Evolutionary conservation across 108 stramenopile species (phyloP).

Genomic region (Bacterosira constricta): DNA sequence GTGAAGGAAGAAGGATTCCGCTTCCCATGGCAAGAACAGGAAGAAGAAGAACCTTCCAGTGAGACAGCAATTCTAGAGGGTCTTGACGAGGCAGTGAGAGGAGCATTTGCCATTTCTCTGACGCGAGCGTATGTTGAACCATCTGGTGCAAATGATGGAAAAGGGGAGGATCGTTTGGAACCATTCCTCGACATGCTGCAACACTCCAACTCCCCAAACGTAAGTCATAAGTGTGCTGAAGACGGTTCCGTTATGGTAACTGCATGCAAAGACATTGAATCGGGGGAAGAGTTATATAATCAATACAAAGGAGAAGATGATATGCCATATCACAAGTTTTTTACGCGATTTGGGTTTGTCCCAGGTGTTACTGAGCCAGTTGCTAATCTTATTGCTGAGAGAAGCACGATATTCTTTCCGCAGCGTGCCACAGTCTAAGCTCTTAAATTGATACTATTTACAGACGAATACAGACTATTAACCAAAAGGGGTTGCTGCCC

Average conservation of each 20-base stretch:
- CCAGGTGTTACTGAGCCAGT: constrained; percentile 67
- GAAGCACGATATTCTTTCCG: constrained; percentile 72
- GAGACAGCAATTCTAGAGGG: constrained; percentile 30
- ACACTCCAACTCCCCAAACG: constrained; percentile 65
- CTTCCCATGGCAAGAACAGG: constrained; percentile 47
- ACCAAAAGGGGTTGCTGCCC: too few relatives aligned
- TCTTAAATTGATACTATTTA: neutral
- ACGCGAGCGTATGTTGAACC: constrained; percentile 60
- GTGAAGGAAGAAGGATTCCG: constrained; percentile 21
- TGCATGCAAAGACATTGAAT: constrained; percentile 42
- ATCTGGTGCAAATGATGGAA: constrained; percentile 35
- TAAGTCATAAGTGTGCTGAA: constrained; percentile 34
- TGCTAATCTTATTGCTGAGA: constrained; percentile 59
- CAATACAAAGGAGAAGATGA: constrained; percentile 74
- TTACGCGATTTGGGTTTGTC: constrained; percentile 78
- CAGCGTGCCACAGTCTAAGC: constrained; percentile 58
- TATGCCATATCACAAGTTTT: constrained; percentile 81
- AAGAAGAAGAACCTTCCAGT: neutral
- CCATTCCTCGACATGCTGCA: constrained; percentile 74
- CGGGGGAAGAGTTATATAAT: constrained; percentile 67
- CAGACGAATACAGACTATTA: too few relatives aligned
- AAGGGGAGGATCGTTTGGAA: constrained; percentile 63
- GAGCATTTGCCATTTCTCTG: constrained; percentile 69
- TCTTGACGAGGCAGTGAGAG: constrained; percentile 64
- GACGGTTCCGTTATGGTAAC: constrained; percentile 64